phyloP scores from a whole-genome alignment of 768 basidiomycete genomes.

The Zangia roseola region DNA sequence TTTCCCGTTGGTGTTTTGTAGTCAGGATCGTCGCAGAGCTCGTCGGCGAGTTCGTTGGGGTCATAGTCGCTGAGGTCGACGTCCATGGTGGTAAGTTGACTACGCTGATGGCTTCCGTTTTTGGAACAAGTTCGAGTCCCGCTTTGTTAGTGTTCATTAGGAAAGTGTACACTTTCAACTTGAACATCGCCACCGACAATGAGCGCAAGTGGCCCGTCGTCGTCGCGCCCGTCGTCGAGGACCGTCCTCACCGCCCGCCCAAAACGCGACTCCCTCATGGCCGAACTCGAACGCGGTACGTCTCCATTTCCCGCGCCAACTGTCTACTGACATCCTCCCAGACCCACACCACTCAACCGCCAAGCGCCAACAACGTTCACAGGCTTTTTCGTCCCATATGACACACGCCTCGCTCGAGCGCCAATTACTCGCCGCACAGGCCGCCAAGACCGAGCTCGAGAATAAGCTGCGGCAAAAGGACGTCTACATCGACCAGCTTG shows the following conservation, averaged over 20 bases:
- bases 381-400: constrained; percentile 60
- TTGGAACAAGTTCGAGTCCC: too few species aligned
- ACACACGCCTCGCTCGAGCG: constrained; percentile 64
- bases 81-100: constrained; percentile 1
- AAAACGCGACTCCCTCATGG: constrained; percentile 66
- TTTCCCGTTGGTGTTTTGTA: background rate
- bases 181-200: background rate
- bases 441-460: constrained; percentile 63
- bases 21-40: constrained; percentile 13
- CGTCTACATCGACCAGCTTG: constrained; percentile 57
- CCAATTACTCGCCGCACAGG: constrained; percentile 61
- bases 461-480: constrained; percentile 68
- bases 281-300: constrained; percentile 65
- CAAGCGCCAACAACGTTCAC: constrained; percentile 64
- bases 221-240: constrained; percentile 18
- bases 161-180: too few species aligned
- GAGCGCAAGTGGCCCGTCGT: constrained; percentile 12
- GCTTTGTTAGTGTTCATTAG: too few species aligned
- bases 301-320: background rate
- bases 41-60: constrained; percentile 10
- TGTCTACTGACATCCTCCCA: constrained; percentile 21
- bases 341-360: constrained; percentile 66
- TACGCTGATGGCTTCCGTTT: too few species aligned
- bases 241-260: constrained; percentile 11
- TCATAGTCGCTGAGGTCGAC: constrained; percentile 27